Conservation (phyloP, 352 stramenopile species). For the Phytopythium cucurbitacearum region DNA sequence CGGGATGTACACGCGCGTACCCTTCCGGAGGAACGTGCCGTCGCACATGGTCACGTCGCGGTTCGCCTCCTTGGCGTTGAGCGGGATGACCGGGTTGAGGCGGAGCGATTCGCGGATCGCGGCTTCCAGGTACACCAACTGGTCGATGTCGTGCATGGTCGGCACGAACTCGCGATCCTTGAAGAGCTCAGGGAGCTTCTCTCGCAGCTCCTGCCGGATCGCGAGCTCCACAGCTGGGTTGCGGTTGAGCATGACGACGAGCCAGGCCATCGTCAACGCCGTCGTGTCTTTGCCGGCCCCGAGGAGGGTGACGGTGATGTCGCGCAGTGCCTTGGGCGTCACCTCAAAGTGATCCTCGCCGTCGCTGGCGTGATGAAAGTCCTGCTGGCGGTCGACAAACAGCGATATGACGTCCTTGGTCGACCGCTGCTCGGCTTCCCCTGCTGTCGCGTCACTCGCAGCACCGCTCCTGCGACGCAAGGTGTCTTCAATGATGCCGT, state of each 20-base stretch:
- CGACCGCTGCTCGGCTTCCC: slow-evolving; percentile 6
- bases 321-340: slow-evolving; percentile 39
- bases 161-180: slow-evolving; percentile 20
- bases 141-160: slow-evolving; percentile 35
- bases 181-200: slow-evolving; percentile 29
- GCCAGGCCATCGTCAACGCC: slow-evolving; percentile 60
- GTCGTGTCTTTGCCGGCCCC: slow-evolving; percentile 77
- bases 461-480: slow-evolving; percentile 23
- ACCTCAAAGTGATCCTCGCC: slow-evolving; percentile 12
- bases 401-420: slow-evolving; percentile 42
- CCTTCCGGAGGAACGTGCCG: slow-evolving; percentile 47
- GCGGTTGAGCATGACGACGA: slow-evolving; percentile 59
- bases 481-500: slow-evolving; percentile 43
- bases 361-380: slow-evolving; percentile 16
- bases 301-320: slow-evolving; percentile 72
- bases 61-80: slow-evolving; percentile 48
- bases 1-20: slow-evolving; percentile 46
- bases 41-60: slow-evolving; percentile 52
- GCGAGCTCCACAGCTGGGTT: slow-evolving; percentile 47
- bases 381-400: slow-evolving; percentile 25
- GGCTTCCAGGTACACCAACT: slow-evolving; percentile 55
- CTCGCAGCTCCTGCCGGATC: slow-evolving; percentile 41
- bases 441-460: not conserved
- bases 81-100: slow-evolving; percentile 57
- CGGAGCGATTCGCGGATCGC: slow-evolving; percentile 59